These are phyloP conservation scores for Penstemon davidsonii DNA, from an alignment of 257 asterid species.

Conservation along the genomic window DNA sequence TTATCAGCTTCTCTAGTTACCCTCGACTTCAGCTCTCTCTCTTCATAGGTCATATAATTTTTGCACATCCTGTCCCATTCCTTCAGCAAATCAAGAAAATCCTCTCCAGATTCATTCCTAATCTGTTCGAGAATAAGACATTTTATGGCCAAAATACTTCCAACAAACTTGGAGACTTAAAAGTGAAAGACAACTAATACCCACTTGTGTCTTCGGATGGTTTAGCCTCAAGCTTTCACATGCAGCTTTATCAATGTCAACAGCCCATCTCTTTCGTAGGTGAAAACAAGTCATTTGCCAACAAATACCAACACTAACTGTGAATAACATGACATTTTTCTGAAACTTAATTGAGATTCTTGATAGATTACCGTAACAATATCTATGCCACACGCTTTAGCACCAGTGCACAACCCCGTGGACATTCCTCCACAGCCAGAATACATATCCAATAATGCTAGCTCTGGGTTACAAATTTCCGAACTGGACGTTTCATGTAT, in stretches of 20 bases:
- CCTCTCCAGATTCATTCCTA: conserved; percentile 49
- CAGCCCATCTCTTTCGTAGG: conserved; percentile 49
- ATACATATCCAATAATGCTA: conserved; percentile 45
- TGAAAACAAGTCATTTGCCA: conserved; percentile 29
- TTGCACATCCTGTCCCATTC: conserved; percentile 46
- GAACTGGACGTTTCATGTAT: conserved; percentile 21
- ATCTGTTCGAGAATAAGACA: conserved; percentile 37
- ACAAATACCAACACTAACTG: conserved; percentile 21
- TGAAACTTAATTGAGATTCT: conserved; percentile 14
- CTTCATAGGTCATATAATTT: conserved; percentile 28
- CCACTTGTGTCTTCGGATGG: conserved; percentile 46
- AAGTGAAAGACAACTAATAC: conserved; percentile 20
- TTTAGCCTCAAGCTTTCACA: conserved; percentile 49
- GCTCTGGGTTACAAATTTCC: conserved; percentile 29
- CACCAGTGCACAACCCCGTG: conserved; percentile 48
- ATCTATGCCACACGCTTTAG: conserved; percentile 44
- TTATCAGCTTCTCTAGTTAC: conserved; percentile 25
- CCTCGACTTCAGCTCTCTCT: conserved; percentile 33
- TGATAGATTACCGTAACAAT: conserved; percentile 42
- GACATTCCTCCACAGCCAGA: conserved; percentile 68
- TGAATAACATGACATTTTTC: background rate
- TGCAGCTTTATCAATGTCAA: conserved; percentile 45
- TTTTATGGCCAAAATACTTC: conserved; percentile 26
- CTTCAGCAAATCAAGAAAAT: conserved; percentile 48
- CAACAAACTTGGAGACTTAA: conserved; percentile 17